Base-by-base conservation (phyloP, 2,329 filamentous ascomycete species). In the Phialophora expanda region DNA sequence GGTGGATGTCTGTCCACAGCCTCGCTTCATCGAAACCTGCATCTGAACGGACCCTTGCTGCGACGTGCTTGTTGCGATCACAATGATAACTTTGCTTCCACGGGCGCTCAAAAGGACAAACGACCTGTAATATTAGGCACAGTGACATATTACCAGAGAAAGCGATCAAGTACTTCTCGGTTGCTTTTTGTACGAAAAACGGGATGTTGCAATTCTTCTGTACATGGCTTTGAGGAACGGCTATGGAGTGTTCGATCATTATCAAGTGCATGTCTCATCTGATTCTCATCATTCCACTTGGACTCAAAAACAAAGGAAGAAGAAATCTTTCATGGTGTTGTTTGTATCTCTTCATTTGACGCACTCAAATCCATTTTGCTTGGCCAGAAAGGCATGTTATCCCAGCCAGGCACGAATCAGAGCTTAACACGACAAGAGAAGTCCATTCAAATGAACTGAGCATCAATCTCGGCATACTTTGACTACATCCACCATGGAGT, bases 391-490 rank as follows among this genome's bases (percentile, higher is more conserved):
- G 28, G 60, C 55, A 48, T 22, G 51, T 62, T 48, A 62, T 62
- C 60, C 53, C 60, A 48, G 4, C 22, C 60, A 62, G 38, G 60
- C 51, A 62, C 60, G n/a, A 38, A 62, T 38, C 22, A 56, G 53
- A 56, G 51, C 34, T 51, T 55, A 62, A 62, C 60, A 62, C 51
- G 60, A 62, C 24, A 41, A 38, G 60, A 56, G 51, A 56, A 56
- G 28, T 62, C 24, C 38, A 38, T 61, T n/a, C 24, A 22, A 56
- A 61, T 17, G 24, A 20, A n/a, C 90, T 80, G 22, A 50, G 38
- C 6, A n/a, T 87, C 88, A 63, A 91, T 89, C 62, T 87, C 86
- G 72, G 69, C 69, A 70, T 66, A 44, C 64, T 68, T 71, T 71
- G 68, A 70, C 68, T 68, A 70, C 69, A 67, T 68, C 68, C 32